These are phyloP conservation scores for Lophiostoma macrostomum DNA, from an alignment of 495 filamentous ascomycete genomes.

Conservation along the genomic window DNA sequence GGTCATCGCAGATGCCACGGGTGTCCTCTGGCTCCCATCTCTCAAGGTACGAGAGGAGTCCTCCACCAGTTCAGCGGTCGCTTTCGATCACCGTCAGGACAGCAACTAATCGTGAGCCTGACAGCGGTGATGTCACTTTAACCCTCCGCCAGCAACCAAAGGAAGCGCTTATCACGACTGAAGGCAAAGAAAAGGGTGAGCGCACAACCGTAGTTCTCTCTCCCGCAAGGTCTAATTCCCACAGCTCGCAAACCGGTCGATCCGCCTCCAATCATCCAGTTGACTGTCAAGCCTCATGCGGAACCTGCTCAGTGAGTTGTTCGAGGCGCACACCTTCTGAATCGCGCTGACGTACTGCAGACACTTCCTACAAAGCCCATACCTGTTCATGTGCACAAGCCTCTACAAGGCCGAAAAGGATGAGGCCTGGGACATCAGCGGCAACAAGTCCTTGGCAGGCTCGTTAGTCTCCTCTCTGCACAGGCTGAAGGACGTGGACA, in stretches of 20 bases:
- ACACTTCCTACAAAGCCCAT: conserved; percentile 74
- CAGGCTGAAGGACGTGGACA: conserved; percentile 85
- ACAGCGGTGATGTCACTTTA: conserved; percentile 5
- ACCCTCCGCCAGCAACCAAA: conserved; percentile 37
- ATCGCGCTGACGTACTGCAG: conserved; percentile 41
- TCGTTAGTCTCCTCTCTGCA: conserved; percentile 89
- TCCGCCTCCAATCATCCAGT: conserved; percentile 87
- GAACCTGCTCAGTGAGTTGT: conserved; percentile 69
- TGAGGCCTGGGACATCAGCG: conserved; percentile 40
- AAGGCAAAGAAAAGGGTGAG: conserved; percentile 42
- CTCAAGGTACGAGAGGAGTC: conserved; percentile 24
- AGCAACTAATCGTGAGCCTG: neutral
- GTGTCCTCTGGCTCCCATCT: conserved; percentile 10
- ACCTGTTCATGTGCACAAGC: conserved; percentile 76
- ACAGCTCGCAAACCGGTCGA: conserved; percentile 91
- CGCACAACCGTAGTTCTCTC: too few species aligned
- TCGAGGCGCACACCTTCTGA: neutral
- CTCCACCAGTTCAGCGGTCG: conserved; percentile 3
- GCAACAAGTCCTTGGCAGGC: conserved; percentile 65
- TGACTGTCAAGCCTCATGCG: conserved; percentile 64
- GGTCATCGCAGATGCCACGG: neutral
- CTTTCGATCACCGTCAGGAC: conserved; percentile 1
- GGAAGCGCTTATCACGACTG: conserved; percentile 34
- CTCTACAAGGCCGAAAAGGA: conserved; percentile 61
- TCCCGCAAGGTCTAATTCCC: too few species aligned